Conservation (phyloP, 129 eudicot genomes). For the Artemisia tridentata region DNA sequence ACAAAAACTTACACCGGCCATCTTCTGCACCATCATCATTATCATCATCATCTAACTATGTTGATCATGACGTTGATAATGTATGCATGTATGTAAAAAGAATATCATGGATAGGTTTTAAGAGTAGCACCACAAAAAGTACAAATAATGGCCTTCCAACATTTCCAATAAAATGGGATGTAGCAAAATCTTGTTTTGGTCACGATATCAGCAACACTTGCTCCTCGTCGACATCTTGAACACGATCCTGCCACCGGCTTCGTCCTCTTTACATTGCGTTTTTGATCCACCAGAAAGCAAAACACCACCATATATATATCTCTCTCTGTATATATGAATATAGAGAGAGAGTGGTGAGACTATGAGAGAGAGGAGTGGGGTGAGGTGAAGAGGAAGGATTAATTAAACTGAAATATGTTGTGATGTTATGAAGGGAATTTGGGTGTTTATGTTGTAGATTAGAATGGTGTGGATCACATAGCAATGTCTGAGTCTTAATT, state of each 20-base stretch:
- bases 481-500: neutral
- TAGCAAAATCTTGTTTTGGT: slow-evolving; percentile 69
- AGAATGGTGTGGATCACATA: neutral
- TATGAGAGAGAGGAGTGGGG: neutral
- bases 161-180: slow-evolving; percentile 58
- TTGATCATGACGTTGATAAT: slow-evolving; percentile 2
- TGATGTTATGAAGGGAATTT: neutral
- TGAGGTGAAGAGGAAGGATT: neutral
- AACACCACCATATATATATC: slow-evolving; percentile 63
- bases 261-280: slow-evolving; percentile 39
- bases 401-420: neutral
- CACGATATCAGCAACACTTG: slow-evolving; percentile 63
- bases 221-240: slow-evolving; percentile 67
- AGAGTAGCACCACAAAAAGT: slow-evolving; percentile 70
- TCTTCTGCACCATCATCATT: neutral
- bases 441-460: neutral
- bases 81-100: slow-evolving; percentile 18
- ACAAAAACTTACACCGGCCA: slow-evolving; percentile 1
- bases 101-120: slow-evolving; percentile 49
- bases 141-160: slow-evolving; percentile 67
- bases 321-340: neutral
- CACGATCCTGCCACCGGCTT: slow-evolving; percentile 84
- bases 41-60: neutral
- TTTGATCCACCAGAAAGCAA: slow-evolving; percentile 84
- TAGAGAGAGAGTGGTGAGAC: neutral